phyloP scores from a whole-genome alignment of 176 grass and related monocot species.

The Miscanthus lutarioriparius region DNA sequence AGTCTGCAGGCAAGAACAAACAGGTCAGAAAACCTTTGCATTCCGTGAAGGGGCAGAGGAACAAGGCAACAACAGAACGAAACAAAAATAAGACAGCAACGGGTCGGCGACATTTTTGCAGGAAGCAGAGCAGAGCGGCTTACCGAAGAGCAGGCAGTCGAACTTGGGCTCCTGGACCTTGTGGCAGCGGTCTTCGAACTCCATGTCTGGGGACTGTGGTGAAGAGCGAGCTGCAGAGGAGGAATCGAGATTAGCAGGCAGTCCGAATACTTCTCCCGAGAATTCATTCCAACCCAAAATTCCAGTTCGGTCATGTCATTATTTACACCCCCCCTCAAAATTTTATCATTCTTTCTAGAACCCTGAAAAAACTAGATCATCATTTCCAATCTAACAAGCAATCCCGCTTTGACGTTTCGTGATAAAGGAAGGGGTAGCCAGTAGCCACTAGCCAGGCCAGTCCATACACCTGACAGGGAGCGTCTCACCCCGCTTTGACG shows the following conservation, averaged over 20 bases:
- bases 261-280: not conserved
- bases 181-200: slow-evolving; percentile 74
- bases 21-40: slow-evolving; percentile 38
- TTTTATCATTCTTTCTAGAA: not conserved
- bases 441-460: too few species aligned
- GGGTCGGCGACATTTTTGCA: slow-evolving; percentile 7
- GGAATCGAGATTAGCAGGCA: slow-evolving; percentile 11
- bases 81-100: slow-evolving; percentile 8
- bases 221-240: slow-evolving; percentile 30
- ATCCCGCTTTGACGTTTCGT: too few species aligned
- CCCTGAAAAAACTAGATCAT: not conserved
- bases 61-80: not conserved
- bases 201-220: slow-evolving; percentile 44
- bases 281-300: not conserved
- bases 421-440: too few species aligned
- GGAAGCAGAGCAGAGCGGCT: not conserved
- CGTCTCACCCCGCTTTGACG: too few species aligned
- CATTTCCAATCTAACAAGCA: not conserved
- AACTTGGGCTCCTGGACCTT: slow-evolving; percentile 64
- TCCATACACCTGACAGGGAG: too few species aligned
- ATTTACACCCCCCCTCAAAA: not conserved
- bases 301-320: not conserved
- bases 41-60: slow-evolving; percentile 5
- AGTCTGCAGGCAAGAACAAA: slow-evolving; percentile 50
- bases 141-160: slow-evolving; percentile 96